Conservation (phyloP, 305 asterid species). For the Andrographis paniculata region DNA sequence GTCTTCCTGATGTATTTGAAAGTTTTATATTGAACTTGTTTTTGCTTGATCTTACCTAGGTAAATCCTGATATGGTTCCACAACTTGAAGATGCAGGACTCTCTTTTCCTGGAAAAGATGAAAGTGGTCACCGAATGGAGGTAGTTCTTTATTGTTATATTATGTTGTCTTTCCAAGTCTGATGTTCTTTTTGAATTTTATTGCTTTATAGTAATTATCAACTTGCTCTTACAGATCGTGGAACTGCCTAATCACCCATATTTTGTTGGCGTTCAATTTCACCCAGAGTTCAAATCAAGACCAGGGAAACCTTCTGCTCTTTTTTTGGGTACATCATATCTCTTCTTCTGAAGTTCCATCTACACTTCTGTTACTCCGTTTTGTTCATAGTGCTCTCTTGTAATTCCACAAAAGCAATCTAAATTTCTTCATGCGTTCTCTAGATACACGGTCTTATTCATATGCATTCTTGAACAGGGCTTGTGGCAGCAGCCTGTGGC, state of each 20-base stretch:
- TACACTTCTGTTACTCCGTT: too few species aligned
- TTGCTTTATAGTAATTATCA: background rate
- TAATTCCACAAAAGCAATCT: too few species aligned
- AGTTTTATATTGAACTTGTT: too few species aligned
- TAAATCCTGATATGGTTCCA: conserved; percentile 70
- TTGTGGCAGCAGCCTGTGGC: conserved; percentile 73
- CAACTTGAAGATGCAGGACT: conserved; percentile 69
- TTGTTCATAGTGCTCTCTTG: too few species aligned
- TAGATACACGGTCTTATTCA: too few species aligned
- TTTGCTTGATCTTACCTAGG: too few species aligned
- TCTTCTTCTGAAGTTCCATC: too few species aligned
- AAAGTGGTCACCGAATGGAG: conserved; percentile 93
- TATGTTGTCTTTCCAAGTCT: background rate
- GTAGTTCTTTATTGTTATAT: conserved; percentile 32
- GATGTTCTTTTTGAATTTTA: background rate
- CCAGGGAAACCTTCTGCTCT: conserved; percentile 88
- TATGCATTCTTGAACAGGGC: conserved; percentile 55
- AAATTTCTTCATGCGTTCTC: too few species aligned
- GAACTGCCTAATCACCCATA: conserved; percentile 81
- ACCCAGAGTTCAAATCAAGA: conserved; percentile 93
- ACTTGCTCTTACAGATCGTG: conserved; percentile 39
- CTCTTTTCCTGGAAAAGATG: conserved; percentile 88
- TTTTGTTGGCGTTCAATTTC: conserved; percentile 93
- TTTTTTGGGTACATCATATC: conserved; percentile 86
- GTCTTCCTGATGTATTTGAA: too few species aligned